These are phyloP conservation scores for Teratosphaeria viscida DNA, from an alignment of 2,329 filamentous ascomycete species.

Conservation along the genomic window DNA sequence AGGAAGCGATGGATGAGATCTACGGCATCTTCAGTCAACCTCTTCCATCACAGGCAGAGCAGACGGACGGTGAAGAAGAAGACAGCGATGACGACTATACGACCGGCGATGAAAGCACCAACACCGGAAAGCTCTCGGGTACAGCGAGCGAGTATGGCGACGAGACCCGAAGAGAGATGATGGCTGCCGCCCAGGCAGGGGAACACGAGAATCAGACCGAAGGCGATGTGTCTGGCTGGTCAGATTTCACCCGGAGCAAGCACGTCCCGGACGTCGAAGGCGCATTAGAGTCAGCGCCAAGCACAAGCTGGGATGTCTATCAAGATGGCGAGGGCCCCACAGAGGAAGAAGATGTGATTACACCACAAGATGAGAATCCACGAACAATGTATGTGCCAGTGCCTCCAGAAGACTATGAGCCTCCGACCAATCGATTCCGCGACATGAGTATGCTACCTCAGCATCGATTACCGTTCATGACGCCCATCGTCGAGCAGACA, in stretches of 20 bases:
- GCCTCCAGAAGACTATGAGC: conserved; percentile 76
- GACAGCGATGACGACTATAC: conserved; percentile 60
- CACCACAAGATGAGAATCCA: conserved; percentile 33
- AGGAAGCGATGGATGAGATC: conserved; percentile 90
- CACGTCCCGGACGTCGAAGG: conserved; percentile 48
- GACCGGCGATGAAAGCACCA: conserved; percentile 74
- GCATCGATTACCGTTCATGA: conserved; percentile 94
- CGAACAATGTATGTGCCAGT: conserved; percentile 63
- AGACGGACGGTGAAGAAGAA: conserved; percentile 51
- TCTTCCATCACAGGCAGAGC: conserved; percentile 41
- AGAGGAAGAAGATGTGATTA: conserved; percentile 32
- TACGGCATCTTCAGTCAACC: conserved; percentile 96
- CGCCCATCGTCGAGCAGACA: conserved; percentile 90
- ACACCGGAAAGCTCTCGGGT: conserved; percentile 56
- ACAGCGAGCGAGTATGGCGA: conserved; percentile 56
- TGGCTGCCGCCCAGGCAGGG: conserved; percentile 18
- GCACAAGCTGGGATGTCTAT: conserved; percentile 26
- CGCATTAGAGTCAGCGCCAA: conserved; percentile 22
- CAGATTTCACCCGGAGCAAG: conserved; percentile 68
- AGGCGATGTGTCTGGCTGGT: conserved; percentile 64
- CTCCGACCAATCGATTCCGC: conserved; percentile 68
- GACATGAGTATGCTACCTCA: conserved; percentile 73
- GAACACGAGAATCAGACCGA: conserved; percentile 26
- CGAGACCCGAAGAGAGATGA: conserved; percentile 46
- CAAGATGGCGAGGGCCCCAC: conserved; percentile 23